These are phyloP conservation scores for Lotmaria passim DNA, from an alignment of 208 protist species.

Conservation along the genomic window DNA sequence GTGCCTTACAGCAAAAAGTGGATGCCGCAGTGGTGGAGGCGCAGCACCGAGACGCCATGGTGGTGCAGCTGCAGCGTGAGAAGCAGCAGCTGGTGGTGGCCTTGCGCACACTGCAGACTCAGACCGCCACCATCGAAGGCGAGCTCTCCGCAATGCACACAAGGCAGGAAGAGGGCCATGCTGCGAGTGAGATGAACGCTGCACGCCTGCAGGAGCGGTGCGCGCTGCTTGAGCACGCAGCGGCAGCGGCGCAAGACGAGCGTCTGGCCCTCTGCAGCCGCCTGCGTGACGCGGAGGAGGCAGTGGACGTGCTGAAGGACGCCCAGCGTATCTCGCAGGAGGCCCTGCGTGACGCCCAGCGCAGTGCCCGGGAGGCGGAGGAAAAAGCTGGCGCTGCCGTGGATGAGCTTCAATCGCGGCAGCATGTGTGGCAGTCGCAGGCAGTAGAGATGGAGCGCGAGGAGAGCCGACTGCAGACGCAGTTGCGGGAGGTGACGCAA, in stretches of 20 bases:
- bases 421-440: conserved; percentile 11
- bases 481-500: conserved; percentile 1
- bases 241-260: conserved; percentile 12
- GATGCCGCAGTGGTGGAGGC: neutral
- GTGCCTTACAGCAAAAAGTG: neutral
- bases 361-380: conserved; percentile 9
- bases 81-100: conserved; percentile 26
- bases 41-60: conserved; percentile 10
- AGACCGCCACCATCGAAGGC: conserved; percentile 23
- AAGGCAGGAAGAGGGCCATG: conserved; percentile 7
- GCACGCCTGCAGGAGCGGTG: conserved; percentile 17
- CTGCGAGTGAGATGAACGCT: neutral
- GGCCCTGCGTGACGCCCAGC: conserved; percentile 20
- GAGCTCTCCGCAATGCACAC: conserved; percentile 13
- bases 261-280: conserved; percentile 10
- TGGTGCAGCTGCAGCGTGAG: conserved; percentile 34
- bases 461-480: neutral
- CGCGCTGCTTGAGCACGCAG: conserved; percentile 20
- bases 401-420: conserved; percentile 11
- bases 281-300: conserved; percentile 34
- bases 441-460: conserved; percentile 28
- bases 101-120: conserved; percentile 19
- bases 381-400: neutral
- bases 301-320: conserved; percentile 26
- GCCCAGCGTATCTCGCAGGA: conserved; percentile 28